Evolutionary conservation across 345 rosid genomes (phyloP).

Genomic region (Garcia nutans): DNA sequence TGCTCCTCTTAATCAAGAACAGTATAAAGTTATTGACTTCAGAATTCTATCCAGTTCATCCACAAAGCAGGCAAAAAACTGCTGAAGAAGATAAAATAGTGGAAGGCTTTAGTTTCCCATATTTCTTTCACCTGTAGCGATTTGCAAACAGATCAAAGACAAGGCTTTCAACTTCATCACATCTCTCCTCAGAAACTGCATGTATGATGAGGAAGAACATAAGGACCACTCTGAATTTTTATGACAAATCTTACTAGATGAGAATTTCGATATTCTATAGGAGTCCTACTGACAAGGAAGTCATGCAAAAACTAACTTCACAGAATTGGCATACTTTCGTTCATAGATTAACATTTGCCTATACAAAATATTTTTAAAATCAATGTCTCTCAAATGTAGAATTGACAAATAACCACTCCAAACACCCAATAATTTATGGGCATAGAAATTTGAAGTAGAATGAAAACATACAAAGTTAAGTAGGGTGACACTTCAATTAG

Average conservation of each 20-base stretch:
- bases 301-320: not conserved
- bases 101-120: slow-evolving; percentile 2
- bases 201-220: slow-evolving; percentile 17
- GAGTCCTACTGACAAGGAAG: not conserved
- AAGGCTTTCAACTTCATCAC: slow-evolving; percentile 94
- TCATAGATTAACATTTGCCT: not conserved
- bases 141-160: slow-evolving; percentile 98
- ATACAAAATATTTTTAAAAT: not conserved
- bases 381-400: not conserved
- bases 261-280: not conserved
- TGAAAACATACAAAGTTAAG: not conserved
- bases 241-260: not conserved
- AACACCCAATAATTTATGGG: not conserved
- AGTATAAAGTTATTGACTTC: slow-evolving; percentile 9
- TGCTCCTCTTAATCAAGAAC: slow-evolving; percentile 71
- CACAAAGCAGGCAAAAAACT: slow-evolving; percentile 7
- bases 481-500: not conserved
- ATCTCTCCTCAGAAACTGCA: slow-evolving; percentile 94
- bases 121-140: slow-evolving; percentile 80
- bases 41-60: slow-evolving; percentile 10
- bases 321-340: not conserved
- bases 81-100: slow-evolving; percentile 7
- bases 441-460: not conserved
- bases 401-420: not conserved
- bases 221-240: slow-evolving; percentile 11